Percentiles rank a stretch among this genome's conserved stretches.
Conservation (phyloP, 2,329 filamentous ascomycete species). For the Cladosporium sphaerospermum region DNA sequence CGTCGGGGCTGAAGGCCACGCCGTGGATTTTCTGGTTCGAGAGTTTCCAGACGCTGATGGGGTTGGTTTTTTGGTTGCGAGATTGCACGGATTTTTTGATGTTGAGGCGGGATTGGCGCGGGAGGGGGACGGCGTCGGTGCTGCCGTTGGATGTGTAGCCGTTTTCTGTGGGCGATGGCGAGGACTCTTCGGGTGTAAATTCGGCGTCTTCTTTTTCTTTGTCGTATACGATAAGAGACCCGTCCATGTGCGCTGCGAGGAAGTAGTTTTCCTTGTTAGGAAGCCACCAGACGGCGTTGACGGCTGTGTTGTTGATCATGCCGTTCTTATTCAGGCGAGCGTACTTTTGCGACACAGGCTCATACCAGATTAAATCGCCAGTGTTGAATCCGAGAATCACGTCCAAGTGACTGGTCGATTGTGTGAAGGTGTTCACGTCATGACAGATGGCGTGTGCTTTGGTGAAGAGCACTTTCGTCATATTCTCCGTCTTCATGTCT, state of each 20-base stretch:
- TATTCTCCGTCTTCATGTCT: slow-evolving; percentile 70
- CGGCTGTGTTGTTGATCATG: slow-evolving; percentile 76
- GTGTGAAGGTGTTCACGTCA: slow-evolving; percentile 81
- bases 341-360: slow-evolving; percentile 93
- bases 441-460: slow-evolving; percentile 94
- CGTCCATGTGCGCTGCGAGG: slow-evolving; percentile 85
- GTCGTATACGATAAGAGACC: slow-evolving; percentile 86
- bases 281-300: slow-evolving; percentile 86
- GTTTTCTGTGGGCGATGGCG: slow-evolving; percentile 21
- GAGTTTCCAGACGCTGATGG: slow-evolving; percentile 85
- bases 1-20: slow-evolving; percentile 87
- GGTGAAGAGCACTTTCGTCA: slow-evolving; percentile 95
- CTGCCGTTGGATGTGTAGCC: slow-evolving; percentile 24
- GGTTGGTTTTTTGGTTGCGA: slow-evolving; percentile 87
- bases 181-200: slow-evolving; percentile 59
- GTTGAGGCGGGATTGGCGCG: slow-evolving; percentile 46
- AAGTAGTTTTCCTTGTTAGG: slow-evolving; percentile 92
- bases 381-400: slow-evolving; percentile 94
- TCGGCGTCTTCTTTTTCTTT: slow-evolving; percentile 90
- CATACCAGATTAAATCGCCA: slow-evolving; percentile 97
- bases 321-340: slow-evolving; percentile 95
- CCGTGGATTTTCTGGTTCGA: slow-evolving; percentile 86
- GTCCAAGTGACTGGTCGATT: slow-evolving; percentile 73
- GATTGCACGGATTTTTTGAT: slow-evolving; percentile 90
- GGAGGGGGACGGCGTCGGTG: slow-evolving; percentile 24